Percentiles rank a stretch among this genome's conserved stretches.
Evolutionary conservation across 345 rosid species (phyloP).

Genomic region (Gossypium sturtianum): DNA sequence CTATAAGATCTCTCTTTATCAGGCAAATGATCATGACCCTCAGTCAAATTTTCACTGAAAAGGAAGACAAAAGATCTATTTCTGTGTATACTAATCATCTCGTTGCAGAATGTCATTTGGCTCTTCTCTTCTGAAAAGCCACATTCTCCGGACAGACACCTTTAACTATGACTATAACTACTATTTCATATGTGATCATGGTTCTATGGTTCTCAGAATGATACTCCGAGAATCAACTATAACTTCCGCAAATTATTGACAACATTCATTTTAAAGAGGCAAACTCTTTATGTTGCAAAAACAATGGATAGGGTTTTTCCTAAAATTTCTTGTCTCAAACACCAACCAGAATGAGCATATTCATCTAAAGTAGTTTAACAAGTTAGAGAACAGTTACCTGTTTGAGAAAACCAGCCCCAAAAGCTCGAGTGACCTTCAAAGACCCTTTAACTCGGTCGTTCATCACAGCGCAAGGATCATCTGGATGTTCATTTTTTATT

Average conservation of each 20-base stretch:
- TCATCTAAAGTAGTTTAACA: not conserved
- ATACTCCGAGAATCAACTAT: not conserved
- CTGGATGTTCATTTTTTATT: conserved; percentile 73
- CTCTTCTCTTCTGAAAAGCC: not conserved
- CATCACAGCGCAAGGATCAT: conserved; percentile 57
- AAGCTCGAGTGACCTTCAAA: conserved; percentile 90
- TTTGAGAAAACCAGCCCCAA: conserved; percentile 95
- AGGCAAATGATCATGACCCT: not conserved
- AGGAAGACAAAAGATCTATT: not conserved
- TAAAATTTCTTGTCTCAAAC: not conserved
- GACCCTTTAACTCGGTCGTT: conserved; percentile 92
- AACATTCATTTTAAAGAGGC: not conserved
- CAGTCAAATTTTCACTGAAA: not conserved
- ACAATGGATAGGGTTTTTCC: not conserved
- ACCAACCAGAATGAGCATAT: not conserved
- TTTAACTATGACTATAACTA: not conserved
- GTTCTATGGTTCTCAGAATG: not conserved
- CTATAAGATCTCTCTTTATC: not conserved
- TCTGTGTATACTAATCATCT: not conserved
- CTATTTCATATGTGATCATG: not conserved
- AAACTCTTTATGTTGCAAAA: too few relatives aligned
- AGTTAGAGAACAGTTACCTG: conserved; percentile 40
- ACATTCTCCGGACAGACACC: not conserved
- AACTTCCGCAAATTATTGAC: not conserved
- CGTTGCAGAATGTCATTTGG: not conserved